phyloP scores from a whole-genome alignment of 2,329 filamentous ascomycete species.

The Pseudocercospora eumusae region DNA sequence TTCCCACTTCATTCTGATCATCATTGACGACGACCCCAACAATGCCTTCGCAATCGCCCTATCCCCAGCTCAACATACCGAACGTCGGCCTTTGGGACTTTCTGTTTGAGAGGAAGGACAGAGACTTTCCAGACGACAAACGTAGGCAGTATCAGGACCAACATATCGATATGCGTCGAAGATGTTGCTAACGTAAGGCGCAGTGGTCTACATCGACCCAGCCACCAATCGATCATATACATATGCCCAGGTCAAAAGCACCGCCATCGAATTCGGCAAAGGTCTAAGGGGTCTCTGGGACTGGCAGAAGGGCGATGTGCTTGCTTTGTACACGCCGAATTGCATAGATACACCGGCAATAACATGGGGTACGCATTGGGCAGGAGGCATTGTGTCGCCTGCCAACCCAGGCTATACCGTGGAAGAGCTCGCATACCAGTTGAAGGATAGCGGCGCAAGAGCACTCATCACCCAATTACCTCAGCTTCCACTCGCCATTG shows the following conservation, averaged over 20 bases:
- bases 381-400: slow-evolving; percentile 77
- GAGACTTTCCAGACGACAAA: slow-evolving; percentile 69
- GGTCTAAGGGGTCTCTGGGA: slow-evolving; percentile 72
- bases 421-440: slow-evolving; percentile 79
- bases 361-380: slow-evolving; percentile 79
- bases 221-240: slow-evolving; percentile 71
- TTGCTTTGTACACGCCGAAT: slow-evolving; percentile 82
- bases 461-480: slow-evolving; percentile 72
- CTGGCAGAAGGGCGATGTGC: slow-evolving; percentile 80
- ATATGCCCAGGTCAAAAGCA: slow-evolving; percentile 64
- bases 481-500: slow-evolving; percentile 60
- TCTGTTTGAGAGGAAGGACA: slow-evolving; percentile 69
- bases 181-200: not conserved
- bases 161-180: not conserved
- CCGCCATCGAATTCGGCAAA: slow-evolving; percentile 73
- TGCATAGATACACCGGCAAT: slow-evolving; percentile 77
- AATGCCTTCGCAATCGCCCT: slow-evolving; percentile 43
- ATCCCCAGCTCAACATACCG: slow-evolving; percentile 67
- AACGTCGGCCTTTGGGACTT: slow-evolving; percentile 75
- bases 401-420: slow-evolving; percentile 85
- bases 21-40: not conserved
- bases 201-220: slow-evolving; percentile 76
- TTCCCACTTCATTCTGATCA: too few relatives aligned
- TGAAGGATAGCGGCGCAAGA: slow-evolving; percentile 74
- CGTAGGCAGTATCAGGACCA: slow-evolving; percentile 50